Evolutionary conservation across 306 rosid species (phyloP), one percentile per base, ranked within the genome.

Genomic region (Cucumis sativus): DNA sequence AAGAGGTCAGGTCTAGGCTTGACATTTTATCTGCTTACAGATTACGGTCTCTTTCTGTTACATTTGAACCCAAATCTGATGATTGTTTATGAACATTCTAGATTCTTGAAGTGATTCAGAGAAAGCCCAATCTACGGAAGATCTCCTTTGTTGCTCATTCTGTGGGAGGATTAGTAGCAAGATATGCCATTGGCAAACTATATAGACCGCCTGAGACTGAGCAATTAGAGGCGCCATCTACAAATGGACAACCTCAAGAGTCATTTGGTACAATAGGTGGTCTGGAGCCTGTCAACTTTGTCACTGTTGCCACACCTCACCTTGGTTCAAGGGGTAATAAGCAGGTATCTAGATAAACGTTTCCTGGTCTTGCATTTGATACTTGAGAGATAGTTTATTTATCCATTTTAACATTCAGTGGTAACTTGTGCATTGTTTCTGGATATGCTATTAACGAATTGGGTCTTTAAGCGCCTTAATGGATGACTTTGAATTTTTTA

Each of bases 281-380:
- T 78, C 82, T 96, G 85, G 93, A 91, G 86, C 91, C 98, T 35
- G 65, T 91, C 83, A 92, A 96, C 84, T 92, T 96, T 82, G 83
- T 96, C 28, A 89, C 98, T 61, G 92, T 89, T 79, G 99, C 99
- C 78, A 92, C 99, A 59, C 99, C 99, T 62, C 99, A 96, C 83
- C 90, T 96, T 70, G 98, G 99, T 54, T 96, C 99, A 40, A 96
- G 99, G 90, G 98, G 98, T 73, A 86, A 96, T 81, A 92, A 88
- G 85, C 99, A 96, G 98, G 99, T 96, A 81, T 3, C 30, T 33
- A n/a, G 23, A 43, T 11, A 74, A 40, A 7, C 68, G 6, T 65
- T 61, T 56, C 21, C 75, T 63, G 41, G 12, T 49, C 77, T 17
- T 51, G 76, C 76, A 71, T 40, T 33, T 41, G 75, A 21, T 12